phyloP scores from a whole-genome alignment of 176 grass and related monocot genomes.

The Aegilops umbellulata region DNA sequence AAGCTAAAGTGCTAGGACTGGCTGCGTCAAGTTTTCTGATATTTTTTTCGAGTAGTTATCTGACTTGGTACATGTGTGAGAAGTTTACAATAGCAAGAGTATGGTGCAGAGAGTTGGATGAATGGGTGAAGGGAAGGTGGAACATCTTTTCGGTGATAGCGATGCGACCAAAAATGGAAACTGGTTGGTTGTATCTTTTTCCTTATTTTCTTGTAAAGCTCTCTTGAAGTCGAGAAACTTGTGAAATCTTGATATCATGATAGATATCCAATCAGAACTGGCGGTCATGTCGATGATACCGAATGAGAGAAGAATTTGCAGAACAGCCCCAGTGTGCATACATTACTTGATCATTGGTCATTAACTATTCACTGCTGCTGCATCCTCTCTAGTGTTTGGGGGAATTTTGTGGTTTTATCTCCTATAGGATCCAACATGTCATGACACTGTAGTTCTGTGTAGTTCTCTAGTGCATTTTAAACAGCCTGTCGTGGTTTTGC shows the following conservation, averaged over 20 bases:
- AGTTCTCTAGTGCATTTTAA: no score
- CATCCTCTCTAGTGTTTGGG: no score
- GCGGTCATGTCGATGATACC: no score
- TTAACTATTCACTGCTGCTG: no score
- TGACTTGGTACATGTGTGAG: neutral
- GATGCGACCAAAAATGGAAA: neutral
- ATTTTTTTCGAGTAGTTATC: neutral
- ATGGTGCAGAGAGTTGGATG: neutral
- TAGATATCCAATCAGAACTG: neutral
- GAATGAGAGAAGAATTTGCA: no score
- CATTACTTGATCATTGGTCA: neutral
- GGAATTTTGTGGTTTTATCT: no score
- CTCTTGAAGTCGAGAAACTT: neutral
- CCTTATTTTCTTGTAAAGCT: neutral
- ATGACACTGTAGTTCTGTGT: no score
- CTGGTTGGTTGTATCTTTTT: neutral
- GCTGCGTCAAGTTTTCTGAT: neutral
- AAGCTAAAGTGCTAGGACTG: conserved; percentile 31
- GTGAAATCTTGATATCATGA: neutral
- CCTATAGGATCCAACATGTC: no score
- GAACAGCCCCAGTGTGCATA: neutral
- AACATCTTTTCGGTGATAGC: neutral
- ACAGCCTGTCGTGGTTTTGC: no score
- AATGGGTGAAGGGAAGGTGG: no score
- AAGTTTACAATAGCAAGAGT: neutral